Evolutionary conservation across 2,329 filamentous ascomycete species (phyloP), one percentile per base, ranked within the genome.

Genomic region (Cordyceps farinosa): DNA sequence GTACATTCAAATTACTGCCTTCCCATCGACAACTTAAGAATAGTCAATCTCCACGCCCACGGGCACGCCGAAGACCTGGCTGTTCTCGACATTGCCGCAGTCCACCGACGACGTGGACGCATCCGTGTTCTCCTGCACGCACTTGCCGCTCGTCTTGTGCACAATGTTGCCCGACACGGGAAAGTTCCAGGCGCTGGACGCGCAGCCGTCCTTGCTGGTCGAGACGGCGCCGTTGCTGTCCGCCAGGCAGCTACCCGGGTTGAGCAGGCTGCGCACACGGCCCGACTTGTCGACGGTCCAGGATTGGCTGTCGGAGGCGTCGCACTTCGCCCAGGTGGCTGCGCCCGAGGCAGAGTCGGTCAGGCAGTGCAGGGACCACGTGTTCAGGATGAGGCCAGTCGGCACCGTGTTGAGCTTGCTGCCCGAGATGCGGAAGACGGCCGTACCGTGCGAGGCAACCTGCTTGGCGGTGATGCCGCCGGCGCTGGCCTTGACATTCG

Each of bases 361-460:
- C 50, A 82, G 69, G 63, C 77, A 79, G 30, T 74, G 72, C 6
- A 75, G 70, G 1, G 78, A 79, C 27, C 73, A 77, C 0, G 79
- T 80, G 65, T 81, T 80, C 66, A 82, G 79, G 42, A 82, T 75
- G 69, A 79, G 75, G 3, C 79, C 80, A 0, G 78, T 82, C 0
- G 79, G 78, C 15, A 72, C 72, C 0, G 30, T 42, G 6, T 72
- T 67, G 1, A 61, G 58, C n/a, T 65, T 65, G n/a, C 63, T 63
- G 11, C 42, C 70, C 5, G 75, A 73, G 27, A 82, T 69, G 44
- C 78, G 73, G 64, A 75, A 77, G 8, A 81, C 76, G 5, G 68
- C 73, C 0, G 77, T 78, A 44, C 76, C 74, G 45, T 76, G 77
- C 1, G 67, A 67, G 30, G 58, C 48, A 1, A 61, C 58, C 11